Base-by-base conservation (phyloP, 2,329 filamentous ascomycete genomes). In the Coleophoma cylindrospora region DNA sequence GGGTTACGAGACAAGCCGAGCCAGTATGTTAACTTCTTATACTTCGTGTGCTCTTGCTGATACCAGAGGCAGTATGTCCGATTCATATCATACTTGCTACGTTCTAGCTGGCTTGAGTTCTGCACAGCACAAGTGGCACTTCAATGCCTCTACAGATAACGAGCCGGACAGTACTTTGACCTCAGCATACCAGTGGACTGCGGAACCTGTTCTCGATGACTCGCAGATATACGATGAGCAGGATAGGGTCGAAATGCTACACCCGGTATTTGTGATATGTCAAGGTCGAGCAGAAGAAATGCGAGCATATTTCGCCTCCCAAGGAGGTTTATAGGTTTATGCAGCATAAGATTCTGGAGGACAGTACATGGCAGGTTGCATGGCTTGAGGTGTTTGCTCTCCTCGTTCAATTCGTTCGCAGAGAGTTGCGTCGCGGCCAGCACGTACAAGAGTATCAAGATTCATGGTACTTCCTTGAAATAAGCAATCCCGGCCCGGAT, bases 71-170 rank as follows among this genome's bases (percentile, higher is more conserved):
- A 91, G 87, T 61, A 76, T 77, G 53, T 84, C 91, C 4, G 92
- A 97, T 71, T 85, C 87, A 45, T 96, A 97, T 64, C 92, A 97
- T 70, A 90, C 90, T 41, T 94, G 89, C 71, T 97, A 97, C 70
- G 89, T 91, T 32, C 79, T 97, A 17, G 84, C 87, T 19, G 92
- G 92, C 5, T 75, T 97, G 57, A 94, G 89, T 66, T 86, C 84
- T 48, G 86, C 86, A 21, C 89, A 95, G 70, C 81, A 96, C 66
- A 73, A 76, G 61, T 82, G 78, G 79, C 68, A 71, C 54, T 68
- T 80, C 40, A 60, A 63, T 56, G 49, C 55, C 22, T 52, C 61
- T 54, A 51, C 67, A 63, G 64, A 64, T 63, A 59, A 67, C 66
- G 52, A 64, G 63, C 60, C 63, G 53, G 57, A 53, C 58, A 56